Conservation (phyloP, 2,329 filamentous ascomycete species). For the Botrytis byssoidea region DNA sequence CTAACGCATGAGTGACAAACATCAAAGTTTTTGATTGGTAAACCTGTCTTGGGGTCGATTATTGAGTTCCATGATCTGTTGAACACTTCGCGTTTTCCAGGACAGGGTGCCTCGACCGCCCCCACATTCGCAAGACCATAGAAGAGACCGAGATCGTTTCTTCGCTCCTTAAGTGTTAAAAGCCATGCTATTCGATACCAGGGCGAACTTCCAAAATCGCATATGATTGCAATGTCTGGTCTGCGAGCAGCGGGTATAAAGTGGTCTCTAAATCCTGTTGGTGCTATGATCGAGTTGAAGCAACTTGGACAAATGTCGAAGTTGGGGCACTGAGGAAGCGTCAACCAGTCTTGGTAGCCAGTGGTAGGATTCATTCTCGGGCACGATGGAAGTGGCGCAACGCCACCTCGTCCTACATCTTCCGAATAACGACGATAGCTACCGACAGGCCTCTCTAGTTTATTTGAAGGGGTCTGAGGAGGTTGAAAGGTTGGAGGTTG, state of each 20-base stretch:
- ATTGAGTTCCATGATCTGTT: slow-evolving; percentile 72
- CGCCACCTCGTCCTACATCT: slow-evolving; percentile 46
- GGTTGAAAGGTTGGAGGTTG: slow-evolving; percentile 48
- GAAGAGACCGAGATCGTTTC: slow-evolving; percentile 66
- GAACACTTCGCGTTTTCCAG: slow-evolving; percentile 51
- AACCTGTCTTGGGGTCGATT: slow-evolving; percentile 62
- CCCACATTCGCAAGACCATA: slow-evolving; percentile 65
- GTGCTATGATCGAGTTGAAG: slow-evolving; percentile 66
- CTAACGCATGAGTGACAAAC: slow-evolving; percentile 73
- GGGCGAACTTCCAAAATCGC: slow-evolving; percentile 72
- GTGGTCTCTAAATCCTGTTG: slow-evolving; percentile 64
- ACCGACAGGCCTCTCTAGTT: slow-evolving; percentile 44
- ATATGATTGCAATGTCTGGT: slow-evolving; percentile 59
- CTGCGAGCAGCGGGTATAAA: slow-evolving; percentile 63
- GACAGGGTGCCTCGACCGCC: slow-evolving; percentile 57
- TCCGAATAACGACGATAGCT: slow-evolving; percentile 56
- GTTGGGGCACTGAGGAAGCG: slow-evolving; percentile 64
- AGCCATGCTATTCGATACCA: slow-evolving; percentile 88
- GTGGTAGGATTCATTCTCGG: slow-evolving; percentile 61
- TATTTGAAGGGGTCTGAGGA: slow-evolving; percentile 24
- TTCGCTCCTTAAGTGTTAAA: slow-evolving; percentile 69
- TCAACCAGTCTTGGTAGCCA: slow-evolving; percentile 77
- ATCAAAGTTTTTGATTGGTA: slow-evolving; percentile 67
- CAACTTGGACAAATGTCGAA: slow-evolving; percentile 85
- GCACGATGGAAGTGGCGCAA: slow-evolving; percentile 62